Base-by-base conservation (phyloP, 2,329 filamentous ascomycete species). In the Ceratocystis cacaofunesta region DNA sequence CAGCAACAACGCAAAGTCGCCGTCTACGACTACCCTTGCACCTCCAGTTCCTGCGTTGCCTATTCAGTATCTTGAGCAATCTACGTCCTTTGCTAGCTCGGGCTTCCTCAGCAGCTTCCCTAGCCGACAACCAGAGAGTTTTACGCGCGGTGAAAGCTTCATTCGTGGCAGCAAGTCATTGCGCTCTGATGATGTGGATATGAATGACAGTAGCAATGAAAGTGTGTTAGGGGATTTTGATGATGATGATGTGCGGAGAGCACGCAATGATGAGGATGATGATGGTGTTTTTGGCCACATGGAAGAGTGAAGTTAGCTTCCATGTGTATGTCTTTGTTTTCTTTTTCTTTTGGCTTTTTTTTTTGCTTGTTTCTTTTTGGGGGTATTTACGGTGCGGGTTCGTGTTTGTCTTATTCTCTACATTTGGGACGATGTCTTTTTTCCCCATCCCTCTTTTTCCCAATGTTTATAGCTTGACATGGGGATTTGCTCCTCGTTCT, bases 271-370 rank as follows among this genome's bases (percentile, higher is more conserved):
- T 71, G 92, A 96, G 71, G 91, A 95, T 69, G 92, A 97, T 70
- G 92, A 96, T 70, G 92, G 92, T 72, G 88, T 97, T 71, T 99
- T 99, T 78, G 92, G 92, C 66, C 85, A 85, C 70, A 97, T 97
- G 92, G 94, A 99, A 76, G 90, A 95, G 75, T 64, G 62, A 41
- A 28, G 30, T 7, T 30, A 32, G 7, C 6, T n/a, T 52, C 41
- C n/a, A 8, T 28, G 17, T 36, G 25, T 7, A 48, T 52, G 43
- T 61, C 30, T 10, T 36, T 61, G 15, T 6, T 25, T 63, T 17
- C 17, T 58, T 66, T 48, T 58, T 19, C 36, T 41, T 15, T 41
- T 41, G 36, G 36, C 36, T 41, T 5, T 55, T 17, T 43, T 65
- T 52, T 32, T 30, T 50, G n/a, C 19, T 36, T 66, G 36, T 46